phyloP scores from a whole-genome alignment of 768 basidiomycete genomes.

The Russula compacta region DNA sequence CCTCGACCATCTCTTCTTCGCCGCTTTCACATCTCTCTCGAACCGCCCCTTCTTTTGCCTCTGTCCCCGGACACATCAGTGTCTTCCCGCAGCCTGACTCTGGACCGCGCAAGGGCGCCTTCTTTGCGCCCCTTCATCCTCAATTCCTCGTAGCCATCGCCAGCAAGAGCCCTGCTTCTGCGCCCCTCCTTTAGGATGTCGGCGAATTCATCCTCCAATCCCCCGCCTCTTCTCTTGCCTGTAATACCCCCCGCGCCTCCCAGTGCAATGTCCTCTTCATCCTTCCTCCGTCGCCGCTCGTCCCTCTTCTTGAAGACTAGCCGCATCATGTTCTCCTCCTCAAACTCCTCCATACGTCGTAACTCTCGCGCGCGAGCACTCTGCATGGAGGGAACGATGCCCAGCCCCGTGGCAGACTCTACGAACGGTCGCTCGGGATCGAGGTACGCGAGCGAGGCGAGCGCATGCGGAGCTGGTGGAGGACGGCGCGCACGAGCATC shows the following conservation, averaged over 20 bases:
- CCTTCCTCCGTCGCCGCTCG: slow-evolving; percentile 53
- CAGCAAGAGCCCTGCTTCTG: slow-evolving; percentile 31
- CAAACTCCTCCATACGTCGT: slow-evolving; percentile 74
- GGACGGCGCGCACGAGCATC: slow-evolving; percentile 39
- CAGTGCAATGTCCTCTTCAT: slow-evolving; percentile 83
- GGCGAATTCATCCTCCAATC: slow-evolving; percentile 76
- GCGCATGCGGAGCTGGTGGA: slow-evolving; percentile 53
- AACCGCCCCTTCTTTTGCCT: slow-evolving; percentile 32
- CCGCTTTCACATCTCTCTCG: slow-evolving; percentile 34
- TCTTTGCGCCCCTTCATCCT: slow-evolving; percentile 57
- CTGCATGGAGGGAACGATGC: slow-evolving; percentile 49
- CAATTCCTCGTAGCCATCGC: slow-evolving; percentile 79
- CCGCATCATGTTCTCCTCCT: slow-evolving; percentile 91
- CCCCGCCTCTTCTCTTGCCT: slow-evolving; percentile 52
- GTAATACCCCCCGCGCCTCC: slow-evolving; percentile 51
- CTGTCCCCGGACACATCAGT: slow-evolving; percentile 25
- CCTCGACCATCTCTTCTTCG: slow-evolving; percentile 26
- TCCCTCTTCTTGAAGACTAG: slow-evolving; percentile 88
- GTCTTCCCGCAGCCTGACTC: slow-evolving; percentile 30
- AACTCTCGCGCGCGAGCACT: slow-evolving; percentile 70
- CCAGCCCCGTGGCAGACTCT: slow-evolving; percentile 68
- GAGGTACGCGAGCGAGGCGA: slow-evolving; percentile 41
- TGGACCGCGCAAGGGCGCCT: slow-evolving; percentile 50
- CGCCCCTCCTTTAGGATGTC: slow-evolving; percentile 63
- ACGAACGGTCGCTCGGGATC: slow-evolving; percentile 54